Percentiles rank a stretch among this genome's conserved stretches.
Conservation (phyloP, 2,329 filamentous ascomycete species). For the Colletotrichum spaethianum region DNA sequence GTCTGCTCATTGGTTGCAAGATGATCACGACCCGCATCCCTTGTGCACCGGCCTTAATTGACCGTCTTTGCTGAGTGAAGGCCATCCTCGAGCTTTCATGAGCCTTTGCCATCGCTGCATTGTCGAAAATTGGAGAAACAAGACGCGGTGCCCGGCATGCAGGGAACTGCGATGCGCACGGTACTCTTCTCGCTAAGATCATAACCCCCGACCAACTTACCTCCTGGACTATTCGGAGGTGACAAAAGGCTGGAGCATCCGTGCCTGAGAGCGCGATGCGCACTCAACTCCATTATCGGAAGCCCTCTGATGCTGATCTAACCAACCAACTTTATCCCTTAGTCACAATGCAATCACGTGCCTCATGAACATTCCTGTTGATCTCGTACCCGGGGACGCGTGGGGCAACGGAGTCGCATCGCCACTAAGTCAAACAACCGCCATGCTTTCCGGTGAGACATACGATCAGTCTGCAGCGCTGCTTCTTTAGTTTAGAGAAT, state of each 20-base stretch:
- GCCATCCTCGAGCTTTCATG: neutral
- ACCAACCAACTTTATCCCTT: neutral
- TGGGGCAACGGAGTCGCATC: constrained; percentile 10
- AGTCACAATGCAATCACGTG: constrained; percentile 15
- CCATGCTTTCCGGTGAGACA: constrained; percentile 3
- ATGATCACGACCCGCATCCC: neutral
- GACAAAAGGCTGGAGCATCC: constrained; percentile 25
- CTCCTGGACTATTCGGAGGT: constrained; percentile 22
- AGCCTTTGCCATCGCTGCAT: neutral
- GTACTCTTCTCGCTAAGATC: neutral
- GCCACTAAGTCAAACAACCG: neutral
- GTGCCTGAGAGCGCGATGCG: too few species aligned
- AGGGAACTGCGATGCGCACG: neutral
- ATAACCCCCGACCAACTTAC: neutral
- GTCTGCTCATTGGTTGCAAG: neutral
- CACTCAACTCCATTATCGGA: too few species aligned
- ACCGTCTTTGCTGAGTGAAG: neutral
- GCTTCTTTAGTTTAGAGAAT: neutral
- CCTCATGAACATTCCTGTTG: neutral
- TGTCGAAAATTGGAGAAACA: constrained; percentile 24
- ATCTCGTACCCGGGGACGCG: neutral
- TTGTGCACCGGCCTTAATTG: neutral
- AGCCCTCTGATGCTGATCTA: neutral
- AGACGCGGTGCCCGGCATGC: constrained; percentile 5
- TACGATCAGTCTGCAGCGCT: neutral